phyloP scores from a whole-genome alignment of 257 asterid genomes.

The Thymus quinquecostatus region DNA sequence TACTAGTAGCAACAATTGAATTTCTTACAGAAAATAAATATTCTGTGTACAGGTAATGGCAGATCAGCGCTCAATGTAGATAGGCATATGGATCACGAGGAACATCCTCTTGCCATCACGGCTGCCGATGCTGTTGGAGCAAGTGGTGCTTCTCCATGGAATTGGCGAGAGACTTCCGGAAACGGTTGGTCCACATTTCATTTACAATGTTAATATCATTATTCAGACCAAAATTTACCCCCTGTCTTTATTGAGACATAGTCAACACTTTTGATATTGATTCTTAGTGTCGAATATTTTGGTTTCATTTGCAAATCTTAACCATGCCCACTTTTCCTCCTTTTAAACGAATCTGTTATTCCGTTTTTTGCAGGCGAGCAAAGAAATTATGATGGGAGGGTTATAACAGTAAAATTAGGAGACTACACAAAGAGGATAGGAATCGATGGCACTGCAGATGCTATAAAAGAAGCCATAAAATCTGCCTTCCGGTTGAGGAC shows the following conservation, averaged over 20 bases:
- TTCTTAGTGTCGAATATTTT: too few relatives aligned
- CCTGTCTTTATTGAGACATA: too few relatives aligned
- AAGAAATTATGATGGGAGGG: slow-evolving; percentile 70
- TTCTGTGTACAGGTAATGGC: slow-evolving; percentile 61
- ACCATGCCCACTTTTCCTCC: too few relatives aligned
- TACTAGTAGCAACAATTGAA: slow-evolving; percentile 10
- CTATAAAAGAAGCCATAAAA: slow-evolving; percentile 83
- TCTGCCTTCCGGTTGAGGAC: slow-evolving; percentile 84
- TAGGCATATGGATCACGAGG: slow-evolving; percentile 76
- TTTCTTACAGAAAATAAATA: slow-evolving; percentile 9
- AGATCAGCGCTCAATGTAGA: slow-evolving; percentile 73
- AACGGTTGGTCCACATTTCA: slow-evolving; percentile 52
- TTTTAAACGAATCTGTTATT: not conserved
- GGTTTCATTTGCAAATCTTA: too few relatives aligned
- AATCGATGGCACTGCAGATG: slow-evolving; percentile 74
- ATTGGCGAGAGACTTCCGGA: slow-evolving; percentile 87
- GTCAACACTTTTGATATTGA: too few relatives aligned
- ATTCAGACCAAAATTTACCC: too few relatives aligned
- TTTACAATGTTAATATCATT: not conserved
- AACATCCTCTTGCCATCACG: slow-evolving; percentile 86
- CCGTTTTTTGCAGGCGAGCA: slow-evolving; percentile 59
- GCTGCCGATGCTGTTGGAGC: slow-evolving; percentile 84
- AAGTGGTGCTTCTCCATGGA: slow-evolving; percentile 92
- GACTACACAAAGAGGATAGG: slow-evolving; percentile 78
- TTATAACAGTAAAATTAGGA: slow-evolving; percentile 78